These are phyloP conservation scores for Ceratobasidium sp. DNA, from an alignment of 1,284 basidiomycete species.

Conservation along the genomic window DNA sequence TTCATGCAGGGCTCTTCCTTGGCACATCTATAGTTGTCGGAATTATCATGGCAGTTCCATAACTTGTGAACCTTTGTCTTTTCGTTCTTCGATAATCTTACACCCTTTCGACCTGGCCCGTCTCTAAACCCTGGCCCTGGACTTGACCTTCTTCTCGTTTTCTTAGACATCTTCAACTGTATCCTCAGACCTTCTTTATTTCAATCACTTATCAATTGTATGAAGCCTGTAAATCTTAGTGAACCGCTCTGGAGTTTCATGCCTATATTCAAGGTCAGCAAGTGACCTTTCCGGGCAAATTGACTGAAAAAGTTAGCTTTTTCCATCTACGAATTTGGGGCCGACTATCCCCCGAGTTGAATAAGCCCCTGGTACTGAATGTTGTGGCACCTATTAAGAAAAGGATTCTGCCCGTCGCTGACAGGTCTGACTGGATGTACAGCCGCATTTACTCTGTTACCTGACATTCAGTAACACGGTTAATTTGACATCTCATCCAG, in stretches of 20 bases:
- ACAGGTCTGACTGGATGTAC: background rate
- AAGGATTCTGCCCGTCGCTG: background rate
- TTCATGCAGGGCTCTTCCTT: slow-evolving; percentile 32
- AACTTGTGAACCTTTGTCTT: background rate
- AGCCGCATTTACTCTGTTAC: background rate
- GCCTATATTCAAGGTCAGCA: background rate
- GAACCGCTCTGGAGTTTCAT: background rate
- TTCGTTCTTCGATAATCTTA: background rate
- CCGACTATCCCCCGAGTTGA: too few species aligned
- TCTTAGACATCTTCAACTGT: background rate
- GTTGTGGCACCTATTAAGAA: background rate
- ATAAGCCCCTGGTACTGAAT: too few species aligned
- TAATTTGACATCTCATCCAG: slow-evolving; percentile 25
- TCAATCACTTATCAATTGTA: background rate
- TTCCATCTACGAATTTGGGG: too few species aligned
- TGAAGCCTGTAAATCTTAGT: slow-evolving; percentile 16
- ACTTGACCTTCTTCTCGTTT: slow-evolving; percentile 3
- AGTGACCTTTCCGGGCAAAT: too few species aligned
- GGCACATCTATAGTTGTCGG: slow-evolving; percentile 37
- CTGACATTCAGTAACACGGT: background rate
- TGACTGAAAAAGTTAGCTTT: background rate
- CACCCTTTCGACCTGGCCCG: background rate
- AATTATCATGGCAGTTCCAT: slow-evolving; percentile 41
- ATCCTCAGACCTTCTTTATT: slow-evolving; percentile 8
- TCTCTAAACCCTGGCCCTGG: slow-evolving; percentile 9